Evolutionary conservation across 495 filamentous ascomycete genomes (phyloP), one percentile per base, ranked within the genome.

Genomic region (Jackrogersella minutella): DNA sequence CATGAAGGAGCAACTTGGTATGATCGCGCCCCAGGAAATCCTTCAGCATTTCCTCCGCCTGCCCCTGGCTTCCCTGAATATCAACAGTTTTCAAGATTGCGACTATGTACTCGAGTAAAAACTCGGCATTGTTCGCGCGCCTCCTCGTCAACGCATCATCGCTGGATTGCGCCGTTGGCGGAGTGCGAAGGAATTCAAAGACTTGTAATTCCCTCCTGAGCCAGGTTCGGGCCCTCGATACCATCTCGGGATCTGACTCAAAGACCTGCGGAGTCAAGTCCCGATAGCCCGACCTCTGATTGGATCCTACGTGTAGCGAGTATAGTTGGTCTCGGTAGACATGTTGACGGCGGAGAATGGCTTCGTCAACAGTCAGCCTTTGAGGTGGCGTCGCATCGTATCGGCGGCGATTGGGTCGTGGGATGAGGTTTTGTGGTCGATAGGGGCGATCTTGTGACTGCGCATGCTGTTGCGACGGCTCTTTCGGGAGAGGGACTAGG

Each of bases 81-180:
- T 99, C 94, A 16, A 96, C 88, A 0, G 90, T 92, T 68, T 93
- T 96, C 36, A 99, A 78, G 43, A 99, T 93, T 30, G 91, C 91
- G 44, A 97, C 77, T 56, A 96, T 86, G 69, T 96, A 97, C 66
- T 95, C 92, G 17, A 97, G 86, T 21, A 99, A 73, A 59, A 96
- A 99, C 70, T 97, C 94, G 10, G 91, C 88, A 74, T 94, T 96
- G 66, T 89, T 90, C 2, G 84, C 83, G 40, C 87, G 81, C 36
- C 86, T 83, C 46, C 59, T 62, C 41, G 65, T 72, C 55, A 63
- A 60, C 36, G 64, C 50, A 49, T 77, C 66, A 0, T 80, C 71
- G 4, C 78, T 78, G 6, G 31, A 65, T 30, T 55, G 61, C 21
- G 61, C 28, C 13, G 60, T 55, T 6, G 55, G 66, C 2, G 73